Evolutionary conservation across 208 protist genomes (phyloP).

Genomic region (Acanthamoeba comandoni): DNA sequence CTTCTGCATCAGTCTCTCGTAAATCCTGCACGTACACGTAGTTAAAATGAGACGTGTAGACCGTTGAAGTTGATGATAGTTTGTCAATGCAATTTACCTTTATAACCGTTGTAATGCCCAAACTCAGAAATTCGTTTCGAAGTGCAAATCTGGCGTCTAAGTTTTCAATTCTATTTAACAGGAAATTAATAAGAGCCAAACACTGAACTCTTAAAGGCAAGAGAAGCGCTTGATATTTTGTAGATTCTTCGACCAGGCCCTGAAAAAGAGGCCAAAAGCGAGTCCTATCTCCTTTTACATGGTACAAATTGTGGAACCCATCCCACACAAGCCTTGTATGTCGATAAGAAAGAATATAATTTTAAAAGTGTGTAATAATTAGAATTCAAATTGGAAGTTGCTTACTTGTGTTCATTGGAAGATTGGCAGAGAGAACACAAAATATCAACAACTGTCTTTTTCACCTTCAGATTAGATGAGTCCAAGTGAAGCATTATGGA

Average conservation of each 20-base stretch:
- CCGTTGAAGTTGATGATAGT: no score
- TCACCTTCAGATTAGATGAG: slow-evolving; percentile 47
- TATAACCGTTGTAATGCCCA: slow-evolving; percentile 8
- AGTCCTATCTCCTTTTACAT: slow-evolving; percentile 49
- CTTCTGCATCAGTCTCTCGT: slow-evolving; percentile 36
- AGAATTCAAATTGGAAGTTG: no score
- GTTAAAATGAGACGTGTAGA: no score
- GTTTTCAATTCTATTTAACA: slow-evolving; percentile 41
- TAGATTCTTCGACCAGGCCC: slow-evolving; percentile 39
- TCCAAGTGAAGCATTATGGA: slow-evolving; percentile 30
- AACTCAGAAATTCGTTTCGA: slow-evolving; percentile 58
- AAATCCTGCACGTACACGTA: no score
- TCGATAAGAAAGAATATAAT: no score
- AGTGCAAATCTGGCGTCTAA: slow-evolving; percentile 60
- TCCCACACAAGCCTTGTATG: slow-evolving; percentile 12
- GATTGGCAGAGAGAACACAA: slow-evolving; percentile 35
- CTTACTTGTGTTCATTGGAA: slow-evolving; percentile 7
- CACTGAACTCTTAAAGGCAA: slow-evolving; percentile 29
- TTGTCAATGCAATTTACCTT: no score
- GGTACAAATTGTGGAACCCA: no score
- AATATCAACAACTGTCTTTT: slow-evolving; percentile 58
- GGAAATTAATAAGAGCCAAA: slow-evolving; percentile 39
- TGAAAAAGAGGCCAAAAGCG: slow-evolving; percentile 50
- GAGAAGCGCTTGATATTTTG: slow-evolving; percentile 54
- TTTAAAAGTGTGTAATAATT: neutral